A percentile compares a stretch with the other conserved stretches of the same genome.
These are phyloP conservation scores for Pelargonium nanum DNA, from an alignment of 345 rosid species.

Conservation along the genomic window DNA sequence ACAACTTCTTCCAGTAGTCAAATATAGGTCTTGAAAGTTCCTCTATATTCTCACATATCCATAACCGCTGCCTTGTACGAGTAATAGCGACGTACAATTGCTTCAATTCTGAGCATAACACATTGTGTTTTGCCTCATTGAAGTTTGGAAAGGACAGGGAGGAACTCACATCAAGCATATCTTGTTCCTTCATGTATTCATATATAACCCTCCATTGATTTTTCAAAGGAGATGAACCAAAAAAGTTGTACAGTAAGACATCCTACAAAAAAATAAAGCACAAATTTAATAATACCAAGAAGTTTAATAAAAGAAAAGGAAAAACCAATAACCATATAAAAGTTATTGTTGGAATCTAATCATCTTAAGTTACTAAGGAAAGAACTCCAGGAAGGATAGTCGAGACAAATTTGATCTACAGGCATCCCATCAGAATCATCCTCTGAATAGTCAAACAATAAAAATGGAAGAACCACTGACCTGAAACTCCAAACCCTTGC, in stretches of 20 bases:
- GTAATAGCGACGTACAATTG: constrained; percentile 32
- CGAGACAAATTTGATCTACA: neutral
- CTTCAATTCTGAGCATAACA: constrained; percentile 36
- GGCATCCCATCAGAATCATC: neutral
- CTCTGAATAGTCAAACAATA: neutral
- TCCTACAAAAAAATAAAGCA: constrained; percentile 18
- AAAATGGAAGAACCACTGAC: constrained; percentile 11
- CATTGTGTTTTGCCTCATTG: constrained; percentile 23
- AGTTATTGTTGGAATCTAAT: too few species aligned
- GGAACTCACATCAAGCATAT: constrained; percentile 5
- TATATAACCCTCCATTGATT: constrained; percentile 45
- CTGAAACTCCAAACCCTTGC: constrained; percentile 54
- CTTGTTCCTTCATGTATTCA: constrained; percentile 18
- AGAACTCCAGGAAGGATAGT: neutral
- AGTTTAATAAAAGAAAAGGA: too few species aligned
- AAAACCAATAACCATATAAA: neutral
- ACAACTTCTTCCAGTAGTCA: constrained; percentile 12
- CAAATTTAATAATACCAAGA: neutral
- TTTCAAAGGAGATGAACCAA: constrained; percentile 33
- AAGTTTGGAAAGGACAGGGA: constrained; percentile 20
- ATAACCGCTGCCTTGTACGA: constrained; percentile 41
- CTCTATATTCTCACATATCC: constrained; percentile 36
- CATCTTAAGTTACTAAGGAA: too few species aligned
- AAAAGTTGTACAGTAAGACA: constrained; percentile 43
- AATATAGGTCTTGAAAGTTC: constrained; percentile 28